These are phyloP conservation scores for Carpediemonas membranifera DNA, from an alignment of 78 protist genomes.

Conservation along the genomic window DNA sequence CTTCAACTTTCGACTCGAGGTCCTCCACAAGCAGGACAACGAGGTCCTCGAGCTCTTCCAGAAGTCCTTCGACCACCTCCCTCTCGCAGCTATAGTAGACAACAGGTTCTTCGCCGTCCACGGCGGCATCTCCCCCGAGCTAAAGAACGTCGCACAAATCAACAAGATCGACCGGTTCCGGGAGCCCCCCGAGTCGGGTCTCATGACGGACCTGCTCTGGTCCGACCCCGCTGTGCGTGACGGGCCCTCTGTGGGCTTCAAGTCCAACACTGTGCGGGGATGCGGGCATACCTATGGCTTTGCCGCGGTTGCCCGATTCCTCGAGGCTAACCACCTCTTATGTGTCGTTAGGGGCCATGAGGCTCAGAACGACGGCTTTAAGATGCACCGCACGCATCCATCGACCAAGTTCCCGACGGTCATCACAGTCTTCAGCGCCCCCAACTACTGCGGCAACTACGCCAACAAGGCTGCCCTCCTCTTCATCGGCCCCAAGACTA, in stretches of 20 bases:
- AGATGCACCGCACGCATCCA: slow-evolving; percentile 59
- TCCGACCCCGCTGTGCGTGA: slow-evolving; percentile 71
- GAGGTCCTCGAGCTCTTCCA: background rate
- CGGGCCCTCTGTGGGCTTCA: background rate
- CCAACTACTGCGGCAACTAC: slow-evolving; percentile 91
- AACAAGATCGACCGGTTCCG: slow-evolving; percentile 69
- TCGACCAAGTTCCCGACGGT: slow-evolving; percentile 86
- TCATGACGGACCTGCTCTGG: slow-evolving; percentile 89
- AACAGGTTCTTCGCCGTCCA: slow-evolving; percentile 11
- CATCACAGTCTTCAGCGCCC: slow-evolving; percentile 93
- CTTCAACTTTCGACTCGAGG: slow-evolving; percentile 8
- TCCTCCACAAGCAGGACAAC: background rate
- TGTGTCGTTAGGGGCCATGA: slow-evolving; percentile 96
- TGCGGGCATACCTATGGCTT: slow-evolving; percentile 69
- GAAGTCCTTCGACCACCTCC: background rate
- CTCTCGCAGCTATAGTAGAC: slow-evolving; percentile 18
- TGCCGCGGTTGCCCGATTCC: slow-evolving; percentile 52
- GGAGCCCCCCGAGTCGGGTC: slow-evolving; percentile 86
- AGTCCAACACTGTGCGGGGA: slow-evolving; percentile 69
- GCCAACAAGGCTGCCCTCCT: slow-evolving; percentile 80
- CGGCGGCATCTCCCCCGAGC: slow-evolving; percentile 61
- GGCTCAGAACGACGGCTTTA: slow-evolving; percentile 67
- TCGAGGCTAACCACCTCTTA: slow-evolving; percentile 68
- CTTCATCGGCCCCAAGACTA: background rate
- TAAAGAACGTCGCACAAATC: slow-evolving; percentile 68